Evolutionary conservation across 1,139 yeast genomes (phyloP), one percentile per base, ranked within the genome.

Genomic region (Meyerozyma smithsonii): DNA sequence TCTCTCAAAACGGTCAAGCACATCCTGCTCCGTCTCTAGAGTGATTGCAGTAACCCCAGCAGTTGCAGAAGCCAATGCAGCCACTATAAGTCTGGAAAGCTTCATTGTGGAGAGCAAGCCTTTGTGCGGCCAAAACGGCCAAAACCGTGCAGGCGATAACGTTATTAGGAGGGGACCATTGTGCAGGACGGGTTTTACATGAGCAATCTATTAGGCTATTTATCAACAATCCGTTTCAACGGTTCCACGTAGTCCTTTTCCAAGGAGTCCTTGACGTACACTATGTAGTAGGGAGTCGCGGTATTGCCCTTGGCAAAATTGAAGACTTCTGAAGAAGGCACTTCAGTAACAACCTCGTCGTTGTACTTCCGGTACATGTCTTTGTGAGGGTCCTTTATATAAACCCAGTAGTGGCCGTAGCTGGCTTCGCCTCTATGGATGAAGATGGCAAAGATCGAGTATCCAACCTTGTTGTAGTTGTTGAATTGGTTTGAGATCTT

Each of bases 371-470:
- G 70, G 76, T 81, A 92, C 25, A 84, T 66, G 36, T 77, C 75
- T 14, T 72, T 69, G 46, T 73, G 73, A 10, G 82, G 79, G 58
- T 92, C 97, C 46, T 77, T 79, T 45, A 92, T 90, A 57, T 90
- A 92, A 12, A 90, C 78, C 97, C 97, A 92, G 58, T 92, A 92
- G 61, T 92, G 98, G 3, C 98, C 98, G 55, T 86, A 90, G 42
- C 89, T 81, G 1, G 96, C 98, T 53, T 89, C 95, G 6, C 98
- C 98, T 40, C 97, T 71, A 60, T 92, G 98, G 36, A 94, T 88
- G 54, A 92, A 92, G 6, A 92, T 83, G 0, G 97, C 95, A 66
- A 90, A 92, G 10, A 92, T 73, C 0, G 86, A 72, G 59, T 92
- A 92, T 0, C 92, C 95, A 21, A 82, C 74, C 41, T 73, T 64